phyloP scores from a whole-genome alignment of 2,329 filamentous ascomycete genomes.

The Ustulina deusta region DNA sequence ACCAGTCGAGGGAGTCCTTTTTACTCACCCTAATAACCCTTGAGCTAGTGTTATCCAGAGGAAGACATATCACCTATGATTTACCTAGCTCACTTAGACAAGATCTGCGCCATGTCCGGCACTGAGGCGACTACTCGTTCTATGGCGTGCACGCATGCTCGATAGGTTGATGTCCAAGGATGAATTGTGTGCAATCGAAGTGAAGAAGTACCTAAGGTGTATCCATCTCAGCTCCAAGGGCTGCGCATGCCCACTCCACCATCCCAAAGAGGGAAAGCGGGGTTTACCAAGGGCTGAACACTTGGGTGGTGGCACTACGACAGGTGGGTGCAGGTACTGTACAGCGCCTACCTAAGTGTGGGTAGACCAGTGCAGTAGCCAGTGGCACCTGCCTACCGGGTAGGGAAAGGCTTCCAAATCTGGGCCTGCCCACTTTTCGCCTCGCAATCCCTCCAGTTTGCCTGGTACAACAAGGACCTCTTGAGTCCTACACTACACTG shows the following conservation, averaged over 20 bases:
- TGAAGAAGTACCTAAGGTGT: too few relatives aligned
- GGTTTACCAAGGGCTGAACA: conserved; percentile 1
- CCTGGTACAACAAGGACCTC: conserved; percentile 3
- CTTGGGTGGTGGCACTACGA: not conserved
- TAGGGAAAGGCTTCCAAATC: conserved; percentile 27
- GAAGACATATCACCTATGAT: too few relatives aligned
- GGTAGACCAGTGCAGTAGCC: not conserved
- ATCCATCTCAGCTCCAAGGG: not conserved
- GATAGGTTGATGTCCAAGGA: too few relatives aligned
- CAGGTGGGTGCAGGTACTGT: too few relatives aligned
- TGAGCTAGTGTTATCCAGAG: too few relatives aligned
- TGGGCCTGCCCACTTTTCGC: conserved; percentile 20
- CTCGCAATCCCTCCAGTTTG: conserved; percentile 24
- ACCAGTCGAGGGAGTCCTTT: too few relatives aligned
- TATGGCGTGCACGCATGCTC: too few relatives aligned
- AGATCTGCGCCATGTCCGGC: too few relatives aligned
- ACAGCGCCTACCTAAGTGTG: not conserved
- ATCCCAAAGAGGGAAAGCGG: conserved; percentile 13
- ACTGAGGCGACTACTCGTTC: too few relatives aligned
- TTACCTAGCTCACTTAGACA: too few relatives aligned
- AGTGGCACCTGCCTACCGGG: not conserved
- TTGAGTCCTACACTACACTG: conserved; percentile 7
- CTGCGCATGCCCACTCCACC: not conserved
- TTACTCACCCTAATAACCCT: too few relatives aligned
- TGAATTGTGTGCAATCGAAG: too few relatives aligned